Base-by-base conservation (phyloP, 2,329 filamentous ascomycete species). In the Monosporascus sp. region DNA sequence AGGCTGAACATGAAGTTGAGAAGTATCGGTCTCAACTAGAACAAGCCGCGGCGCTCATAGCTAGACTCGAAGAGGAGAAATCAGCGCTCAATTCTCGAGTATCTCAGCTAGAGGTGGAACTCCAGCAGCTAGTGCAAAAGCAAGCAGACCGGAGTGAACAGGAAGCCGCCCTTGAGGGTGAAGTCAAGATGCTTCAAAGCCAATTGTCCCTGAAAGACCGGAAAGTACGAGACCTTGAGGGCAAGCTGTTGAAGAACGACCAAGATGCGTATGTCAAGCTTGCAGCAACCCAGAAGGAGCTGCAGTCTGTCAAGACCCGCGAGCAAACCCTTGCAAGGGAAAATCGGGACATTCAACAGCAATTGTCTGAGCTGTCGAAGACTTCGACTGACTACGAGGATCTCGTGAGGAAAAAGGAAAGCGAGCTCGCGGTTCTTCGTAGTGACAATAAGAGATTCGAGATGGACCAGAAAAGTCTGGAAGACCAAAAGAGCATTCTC, bases 381-480 rank as follows among this genome's bases (percentile, higher is more conserved):
- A 97, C 93, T 0, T 96, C 93, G 1, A 95, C 91, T 0, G 91
- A 92, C 66, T 97, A 96, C 60, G 94, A 99, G 71, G 93, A 97
- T 63, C 82, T 97, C 44, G 88, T 99, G 24, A 83, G 91, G 24
- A 87, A 89, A 55, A 99, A 97, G 69, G 94, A 99, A 67, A 96
- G 92, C 69, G 95, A 99, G 66, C 77, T 99, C 20, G 82, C 87
- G 0, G 80, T 97, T 46, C 79, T 97, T 36, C 90, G 91, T 61
- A 85, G 85, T 11, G 94, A 99, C 68, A 84, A 92, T 58, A 89
- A 88, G 68, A 90, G 87, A 59, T 87, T 88, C 60, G 89, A 96
- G 67, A 84, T 86, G 50, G 92, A 97, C 63, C 88, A 87, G 31
- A 85, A 84, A 57, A 80, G 79, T 16, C 84, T 96, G 37, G 91